These are phyloP conservation scores for Pyrus hybrid DNA, from an alignment of 331 rosid genomes.

Conservation along the genomic window DNA sequence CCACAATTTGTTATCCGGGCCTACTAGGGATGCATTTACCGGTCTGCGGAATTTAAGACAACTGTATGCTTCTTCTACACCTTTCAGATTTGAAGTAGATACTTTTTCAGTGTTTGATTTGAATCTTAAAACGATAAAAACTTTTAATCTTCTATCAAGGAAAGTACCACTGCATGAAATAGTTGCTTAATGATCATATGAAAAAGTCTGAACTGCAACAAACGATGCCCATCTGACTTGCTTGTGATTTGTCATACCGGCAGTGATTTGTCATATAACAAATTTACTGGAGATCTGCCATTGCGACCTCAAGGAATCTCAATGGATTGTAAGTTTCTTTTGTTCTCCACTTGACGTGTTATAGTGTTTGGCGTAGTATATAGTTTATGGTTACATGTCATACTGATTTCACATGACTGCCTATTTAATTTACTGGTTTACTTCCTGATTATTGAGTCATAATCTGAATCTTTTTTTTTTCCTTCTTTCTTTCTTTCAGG, in stretches of 20 bases:
- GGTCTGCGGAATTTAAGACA: slow-evolving; percentile 59
- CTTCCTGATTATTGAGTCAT: no score
- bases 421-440: no score
- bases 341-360: not conserved
- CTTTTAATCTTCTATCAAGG: not conserved
- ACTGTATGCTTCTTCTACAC: slow-evolving; percentile 44
- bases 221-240: no score
- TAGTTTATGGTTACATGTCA: not conserved
- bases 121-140: not conserved
- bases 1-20: slow-evolving; percentile 67
- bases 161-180: not conserved
- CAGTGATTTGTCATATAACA: slow-evolving; percentile 45
- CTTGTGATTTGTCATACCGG: slow-evolving; percentile 20
- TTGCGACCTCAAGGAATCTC: slow-evolving; percentile 53
- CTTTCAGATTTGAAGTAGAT: no score
- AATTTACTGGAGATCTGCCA: slow-evolving; percentile 74
- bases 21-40: slow-evolving; percentile 61
- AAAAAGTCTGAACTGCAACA: no score
- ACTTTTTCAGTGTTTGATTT: not conserved
- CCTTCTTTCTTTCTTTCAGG: no score
- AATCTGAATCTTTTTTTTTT: no score
- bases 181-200: no score
- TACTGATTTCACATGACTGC: no score
- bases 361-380: not conserved
- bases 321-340: slow-evolving; percentile 32